phyloP scores from a whole-genome alignment of 768 basidiomycete species.

The Lentinula lateritia region DNA sequence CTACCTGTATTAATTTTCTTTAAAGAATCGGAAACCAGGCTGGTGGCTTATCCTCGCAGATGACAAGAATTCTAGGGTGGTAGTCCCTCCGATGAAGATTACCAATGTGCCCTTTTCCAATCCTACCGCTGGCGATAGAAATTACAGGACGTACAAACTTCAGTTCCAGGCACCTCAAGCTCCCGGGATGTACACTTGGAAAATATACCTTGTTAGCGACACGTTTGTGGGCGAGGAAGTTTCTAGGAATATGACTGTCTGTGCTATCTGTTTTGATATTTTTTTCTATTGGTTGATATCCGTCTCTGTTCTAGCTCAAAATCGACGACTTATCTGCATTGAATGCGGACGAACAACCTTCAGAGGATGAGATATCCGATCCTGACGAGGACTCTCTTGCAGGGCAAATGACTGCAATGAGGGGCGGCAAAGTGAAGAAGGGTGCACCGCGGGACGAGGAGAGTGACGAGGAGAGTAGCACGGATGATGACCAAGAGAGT shows the following conservation, averaged over 20 bases:
- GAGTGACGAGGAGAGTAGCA: slow-evolving; percentile 45
- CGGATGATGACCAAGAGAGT: slow-evolving; percentile 46
- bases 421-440: slow-evolving; percentile 82
- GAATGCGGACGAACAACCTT: slow-evolving; percentile 47
- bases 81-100: slow-evolving; percentile 83
- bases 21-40: slow-evolving; percentile 77
- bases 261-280: slow-evolving; percentile 18
- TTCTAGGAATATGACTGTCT: slow-evolving; percentile 62
- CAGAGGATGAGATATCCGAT: slow-evolving; percentile 94
- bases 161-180: slow-evolving; percentile 93
- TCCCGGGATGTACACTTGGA: slow-evolving; percentile 85
- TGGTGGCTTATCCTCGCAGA: slow-evolving; percentile 94
- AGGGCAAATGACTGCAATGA: slow-evolving; percentile 97
- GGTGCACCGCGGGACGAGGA: slow-evolving; percentile 37
- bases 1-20: not conserved
- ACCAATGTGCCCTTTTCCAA: slow-evolving; percentile 69
- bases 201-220: slow-evolving; percentile 80
- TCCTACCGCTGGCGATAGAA: slow-evolving; percentile 35
- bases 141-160: slow-evolving; percentile 81
- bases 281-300: not conserved
- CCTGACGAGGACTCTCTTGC: slow-evolving; percentile 96
- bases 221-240: slow-evolving; percentile 83
- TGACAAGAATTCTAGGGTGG: slow-evolving; percentile 75
- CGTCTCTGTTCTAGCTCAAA: slow-evolving; percentile 51
- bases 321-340: slow-evolving; percentile 69